Conservation (phyloP, 2,329 filamentous ascomycete genomes). For the Coniochaeta sp. region DNA sequence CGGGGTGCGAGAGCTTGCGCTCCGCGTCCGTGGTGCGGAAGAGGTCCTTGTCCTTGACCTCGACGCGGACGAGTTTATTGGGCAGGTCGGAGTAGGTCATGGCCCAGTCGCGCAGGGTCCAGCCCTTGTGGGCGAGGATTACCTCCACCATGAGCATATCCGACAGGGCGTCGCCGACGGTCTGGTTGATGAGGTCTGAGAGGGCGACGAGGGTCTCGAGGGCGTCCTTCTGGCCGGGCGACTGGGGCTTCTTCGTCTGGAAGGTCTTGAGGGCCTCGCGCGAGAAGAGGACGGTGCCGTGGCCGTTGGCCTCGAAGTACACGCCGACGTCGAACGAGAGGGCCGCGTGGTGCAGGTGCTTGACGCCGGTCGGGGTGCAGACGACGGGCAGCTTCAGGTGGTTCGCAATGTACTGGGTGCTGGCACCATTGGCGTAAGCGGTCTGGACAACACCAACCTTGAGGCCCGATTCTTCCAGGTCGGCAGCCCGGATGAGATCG, state of each 20-base stretch:
- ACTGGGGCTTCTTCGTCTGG: constrained; percentile 73
- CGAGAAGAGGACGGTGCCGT: constrained; percentile 94
- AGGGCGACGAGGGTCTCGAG: constrained; percentile 78
- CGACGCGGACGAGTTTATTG: constrained; percentile 88
- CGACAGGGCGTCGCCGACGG: constrained; percentile 90
- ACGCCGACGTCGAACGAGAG: constrained; percentile 91
- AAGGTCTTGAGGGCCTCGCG: constrained; percentile 74
- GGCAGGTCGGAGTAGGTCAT: constrained; percentile 89
- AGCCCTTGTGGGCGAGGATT: constrained; percentile 90
- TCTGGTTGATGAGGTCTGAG: constrained; percentile 93
- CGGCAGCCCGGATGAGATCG: constrained; percentile 75
- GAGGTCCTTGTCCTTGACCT: constrained; percentile 78
- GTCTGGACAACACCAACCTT: constrained; percentile 95
- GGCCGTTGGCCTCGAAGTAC: constrained; percentile 98
- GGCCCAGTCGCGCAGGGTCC: constrained; percentile 86
- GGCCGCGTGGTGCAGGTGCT: constrained; percentile 96
- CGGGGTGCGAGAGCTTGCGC: constrained; percentile 72
- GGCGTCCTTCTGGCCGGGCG: constrained; percentile 83
- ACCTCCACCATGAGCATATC: constrained; percentile 95
- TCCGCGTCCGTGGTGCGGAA: constrained; percentile 93
- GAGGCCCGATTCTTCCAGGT: constrained; percentile 64
- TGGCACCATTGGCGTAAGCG: constrained; percentile 93
- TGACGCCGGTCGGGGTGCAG: constrained; percentile 92
- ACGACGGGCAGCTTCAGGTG: constrained; percentile 83
- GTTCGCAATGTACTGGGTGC: constrained; percentile 85